Conservation (phyloP, 208 protist species). For the Trypanosoma boissoni region DNA sequence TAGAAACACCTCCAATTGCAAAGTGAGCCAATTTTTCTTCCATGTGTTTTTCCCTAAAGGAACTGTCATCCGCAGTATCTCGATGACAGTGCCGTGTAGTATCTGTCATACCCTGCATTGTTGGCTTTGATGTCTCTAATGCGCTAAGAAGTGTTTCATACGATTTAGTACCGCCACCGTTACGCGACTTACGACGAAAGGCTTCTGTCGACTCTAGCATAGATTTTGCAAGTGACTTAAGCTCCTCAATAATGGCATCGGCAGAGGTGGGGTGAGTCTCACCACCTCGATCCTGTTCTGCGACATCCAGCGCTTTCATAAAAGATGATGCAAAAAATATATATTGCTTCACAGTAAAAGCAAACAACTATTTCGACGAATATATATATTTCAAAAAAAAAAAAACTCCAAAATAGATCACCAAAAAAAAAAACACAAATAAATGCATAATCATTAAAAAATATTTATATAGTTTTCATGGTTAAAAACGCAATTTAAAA, state of each 20-base stretch:
- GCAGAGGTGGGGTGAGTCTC: conserved; percentile 23
- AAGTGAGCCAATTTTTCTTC: not conserved
- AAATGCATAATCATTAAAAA: too few species aligned
- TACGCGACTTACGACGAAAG: conserved; percentile 45
- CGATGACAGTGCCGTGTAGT: not conserved
- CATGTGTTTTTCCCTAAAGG: not conserved
- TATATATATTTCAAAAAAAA: not conserved
- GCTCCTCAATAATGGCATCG: conserved; percentile 79
- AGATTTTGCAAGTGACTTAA: conserved; percentile 75
- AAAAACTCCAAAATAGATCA: too few species aligned
- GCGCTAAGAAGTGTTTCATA: conserved; percentile 73
- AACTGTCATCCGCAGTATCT: not conserved
- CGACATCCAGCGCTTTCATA: conserved; percentile 3
- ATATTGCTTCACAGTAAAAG: not conserved
- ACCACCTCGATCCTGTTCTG: conserved; percentile 9
- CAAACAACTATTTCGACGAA: not conserved
- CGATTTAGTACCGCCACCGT: conserved; percentile 46
- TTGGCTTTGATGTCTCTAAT: conserved; percentile 27
- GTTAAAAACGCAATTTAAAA: too few species aligned
- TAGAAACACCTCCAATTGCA: too few species aligned
- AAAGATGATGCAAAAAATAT: not conserved
- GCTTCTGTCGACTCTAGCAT: conserved; percentile 83
- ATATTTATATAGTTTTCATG: too few species aligned
- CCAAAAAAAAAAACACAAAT: too few species aligned
- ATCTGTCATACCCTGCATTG: not conserved